These are phyloP conservation scores for Thermoascus crustaceus DNA, from an alignment of 2,329 filamentous ascomycete genomes.

Conservation along the genomic window DNA sequence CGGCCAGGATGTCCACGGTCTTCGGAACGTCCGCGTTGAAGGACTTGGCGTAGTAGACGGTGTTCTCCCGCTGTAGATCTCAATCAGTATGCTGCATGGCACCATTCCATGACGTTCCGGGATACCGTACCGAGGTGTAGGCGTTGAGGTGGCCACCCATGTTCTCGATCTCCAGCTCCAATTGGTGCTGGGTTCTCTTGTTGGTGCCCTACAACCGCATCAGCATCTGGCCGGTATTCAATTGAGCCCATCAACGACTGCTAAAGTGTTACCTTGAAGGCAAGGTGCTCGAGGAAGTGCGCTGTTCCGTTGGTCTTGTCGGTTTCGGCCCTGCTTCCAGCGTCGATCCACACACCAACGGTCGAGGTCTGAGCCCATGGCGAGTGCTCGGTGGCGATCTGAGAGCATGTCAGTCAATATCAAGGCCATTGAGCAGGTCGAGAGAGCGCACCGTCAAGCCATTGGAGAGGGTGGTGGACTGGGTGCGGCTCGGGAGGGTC, in stretches of 20 bases:
- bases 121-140: slow-evolving; percentile 81
- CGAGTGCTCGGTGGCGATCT: slow-evolving; percentile 98
- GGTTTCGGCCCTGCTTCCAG: slow-evolving; percentile 95
- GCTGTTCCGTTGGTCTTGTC: slow-evolving; percentile 98
- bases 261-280: slow-evolving; percentile 97
- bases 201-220: slow-evolving; percentile 60
- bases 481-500: slow-evolving; percentile 63
- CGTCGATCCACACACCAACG: slow-evolving; percentile 98
- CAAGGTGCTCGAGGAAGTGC: slow-evolving; percentile 98
- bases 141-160: slow-evolving; percentile 99
- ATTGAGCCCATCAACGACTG: too few species aligned
- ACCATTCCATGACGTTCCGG: slow-evolving; percentile 14
- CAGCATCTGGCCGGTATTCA: too few species aligned
- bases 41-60: slow-evolving; percentile 98
- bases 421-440: slow-evolving; percentile 13
- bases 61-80: slow-evolving; percentile 79
- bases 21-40: slow-evolving; percentile 97
- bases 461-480: slow-evolving; percentile 94
- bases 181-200: slow-evolving; percentile 90
- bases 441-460: slow-evolving; percentile 73
- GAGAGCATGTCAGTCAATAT: slow-evolving; percentile 24
- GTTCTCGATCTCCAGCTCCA: slow-evolving; percentile 99
- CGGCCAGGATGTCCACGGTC: slow-evolving; percentile 95
- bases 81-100: slow-evolving; percentile 17
- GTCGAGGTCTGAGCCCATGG: slow-evolving; percentile 98